Conservation (phyloP, 371 early-diverging fungal species). For the Mucor saturninus region DNA sequence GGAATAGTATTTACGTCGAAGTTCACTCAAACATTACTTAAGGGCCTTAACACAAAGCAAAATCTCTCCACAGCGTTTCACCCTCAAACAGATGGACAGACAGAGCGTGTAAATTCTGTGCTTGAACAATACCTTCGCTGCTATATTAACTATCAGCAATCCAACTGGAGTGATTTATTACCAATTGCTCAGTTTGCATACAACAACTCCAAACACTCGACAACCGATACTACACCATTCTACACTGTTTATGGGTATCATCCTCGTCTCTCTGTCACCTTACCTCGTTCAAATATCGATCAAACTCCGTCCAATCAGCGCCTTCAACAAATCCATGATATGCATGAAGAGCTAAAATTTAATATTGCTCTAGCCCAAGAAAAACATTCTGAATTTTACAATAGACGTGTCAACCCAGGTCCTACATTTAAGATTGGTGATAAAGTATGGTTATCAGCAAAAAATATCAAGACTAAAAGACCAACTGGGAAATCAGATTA, state of each 20-base stretch:
- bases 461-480: conserved; percentile 27
- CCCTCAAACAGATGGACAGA: conserved; percentile 63
- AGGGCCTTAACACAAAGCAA: conserved; percentile 30
- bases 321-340: background rate
- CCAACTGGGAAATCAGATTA: conserved; percentile 37
- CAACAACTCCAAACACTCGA: conserved; percentile 45
- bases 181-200: conserved; percentile 55
- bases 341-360: conserved; percentile 6
- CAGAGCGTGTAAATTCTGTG: conserved; percentile 52
- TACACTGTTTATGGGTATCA: conserved; percentile 33
- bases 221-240: conserved; percentile 37
- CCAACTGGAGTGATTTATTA: conserved; percentile 51
- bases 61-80: conserved; percentile 48
- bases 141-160: conserved; percentile 47
- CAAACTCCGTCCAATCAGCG: background rate
- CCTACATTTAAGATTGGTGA: conserved; percentile 23
- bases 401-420: conserved; percentile 11
- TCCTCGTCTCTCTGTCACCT: conserved; percentile 25
- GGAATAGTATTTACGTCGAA: conserved; percentile 46
- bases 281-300: background rate
- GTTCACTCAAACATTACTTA: conserved; percentile 32
- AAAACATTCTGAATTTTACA: conserved; percentile 17
- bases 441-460: conserved; percentile 31
- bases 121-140: conserved; percentile 55
- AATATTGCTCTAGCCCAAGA: conserved; percentile 17